Percentiles rank a stretch among this genome's conserved stretches.
phyloP scores from a whole-genome alignment of 805 yeast genomes.

The Yarrowia phangngaensis region DNA sequence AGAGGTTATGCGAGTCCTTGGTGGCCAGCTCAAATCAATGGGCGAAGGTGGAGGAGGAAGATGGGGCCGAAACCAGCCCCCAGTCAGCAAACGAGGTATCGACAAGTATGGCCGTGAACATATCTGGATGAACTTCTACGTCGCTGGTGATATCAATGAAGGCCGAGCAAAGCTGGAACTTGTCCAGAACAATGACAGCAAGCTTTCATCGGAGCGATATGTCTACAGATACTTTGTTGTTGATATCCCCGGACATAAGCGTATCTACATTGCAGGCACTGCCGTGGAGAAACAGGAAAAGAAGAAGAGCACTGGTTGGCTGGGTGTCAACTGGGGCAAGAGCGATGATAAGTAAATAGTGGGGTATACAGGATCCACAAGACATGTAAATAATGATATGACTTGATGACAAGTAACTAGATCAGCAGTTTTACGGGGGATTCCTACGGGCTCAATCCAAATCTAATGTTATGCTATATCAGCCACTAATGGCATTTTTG shows the following conservation, averaged over 20 bases:
- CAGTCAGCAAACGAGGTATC: constrained; percentile 54
- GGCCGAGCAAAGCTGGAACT: constrained; percentile 82
- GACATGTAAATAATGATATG: constrained; percentile 16
- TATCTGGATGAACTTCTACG: constrained; percentile 78
- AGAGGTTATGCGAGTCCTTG: constrained; percentile 54
- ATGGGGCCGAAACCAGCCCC: constrained; percentile 88
- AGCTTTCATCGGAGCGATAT: constrained; percentile 34
- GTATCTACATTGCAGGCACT: constrained; percentile 51
- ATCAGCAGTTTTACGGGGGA: too few relatives aligned
- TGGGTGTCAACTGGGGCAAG: constrained; percentile 87
- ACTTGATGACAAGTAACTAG: too few relatives aligned
- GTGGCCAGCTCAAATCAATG: constrained; percentile 70
- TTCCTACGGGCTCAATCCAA: background rate
- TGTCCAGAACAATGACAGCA: constrained; percentile 36
- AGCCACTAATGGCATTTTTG: constrained; percentile 22
- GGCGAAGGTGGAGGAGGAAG: constrained; percentile 68
- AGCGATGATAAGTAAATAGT: constrained; percentile 44
- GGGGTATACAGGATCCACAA: background rate
- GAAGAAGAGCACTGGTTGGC: constrained; percentile 52
- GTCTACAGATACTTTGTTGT: constrained; percentile 68
- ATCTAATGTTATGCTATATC: constrained; percentile 27
- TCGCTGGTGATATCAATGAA: constrained; percentile 60
- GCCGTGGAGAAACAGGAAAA: constrained; percentile 32
- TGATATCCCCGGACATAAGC: constrained; percentile 67
- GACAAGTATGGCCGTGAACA: constrained; percentile 79